Base-by-base conservation (phyloP, 192 early-diverging fungal species). In the Coemansia sp. region DNA sequence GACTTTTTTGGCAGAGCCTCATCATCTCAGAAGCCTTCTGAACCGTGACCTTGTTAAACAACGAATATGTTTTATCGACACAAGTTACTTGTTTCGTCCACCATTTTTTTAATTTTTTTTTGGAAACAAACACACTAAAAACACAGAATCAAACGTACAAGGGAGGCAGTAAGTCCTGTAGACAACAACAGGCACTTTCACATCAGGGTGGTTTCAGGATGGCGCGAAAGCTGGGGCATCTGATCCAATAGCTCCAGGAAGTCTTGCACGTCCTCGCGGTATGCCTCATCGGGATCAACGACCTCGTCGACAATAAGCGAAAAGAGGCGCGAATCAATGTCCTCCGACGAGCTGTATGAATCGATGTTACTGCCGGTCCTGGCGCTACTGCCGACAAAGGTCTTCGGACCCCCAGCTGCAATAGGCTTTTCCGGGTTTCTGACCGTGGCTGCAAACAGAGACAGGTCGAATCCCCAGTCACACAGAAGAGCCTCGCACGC, bases 1-100 rank as follows among this genome's bases (percentile, higher is more conserved):
- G 81, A 84, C 42, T 93, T 91, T 70, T 73, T 93, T 23, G 79
- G 84, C 33, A 23, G 11, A 19, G 22, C 9, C 10, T 33, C 29
- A 61, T 1, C 11, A 13, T 13, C 38, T 8, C 38, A 8, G 38
- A 8, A 8, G 7, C 38, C 38, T 8, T 13, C 38, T 40, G 38
- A 38, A 33, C 29, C 29, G 29, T 29, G 29, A 29, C 1, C 29
- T 29, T 29, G 29, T 29, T 3, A 29, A 29, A 29, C 29, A 29
- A 29, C 29, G 29, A 29, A 29, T 3, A 29, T 29, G 29, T 29
- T 29, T 29, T 3, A 29, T 29, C 29, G 1, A 59, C 6, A 40
- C 29, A 4, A 45, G 9, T 32, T 9, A 22, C 15, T n/a, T 20
- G 8, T 20, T n/a, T n/a, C n/a, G n/a, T n/a, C n/a, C n/a, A n/a